Percentiles rank a stretch among this genome's conserved stretches.
Evolutionary conservation across 108 stramenopile species (phyloP).

Genomic region (Chaetoceros muelleri): DNA sequence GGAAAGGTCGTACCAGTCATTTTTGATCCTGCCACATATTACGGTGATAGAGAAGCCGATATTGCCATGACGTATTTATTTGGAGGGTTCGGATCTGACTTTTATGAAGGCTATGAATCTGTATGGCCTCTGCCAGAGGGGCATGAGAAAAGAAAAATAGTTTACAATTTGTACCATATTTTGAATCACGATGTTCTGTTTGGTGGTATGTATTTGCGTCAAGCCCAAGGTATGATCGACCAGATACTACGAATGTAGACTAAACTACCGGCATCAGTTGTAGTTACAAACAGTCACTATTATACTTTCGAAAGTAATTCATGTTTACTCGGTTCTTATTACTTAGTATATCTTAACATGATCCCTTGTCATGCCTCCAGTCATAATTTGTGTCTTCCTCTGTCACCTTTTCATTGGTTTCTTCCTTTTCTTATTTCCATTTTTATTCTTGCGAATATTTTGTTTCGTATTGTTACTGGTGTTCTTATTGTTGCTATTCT

Average conservation of each 20-base stretch:
- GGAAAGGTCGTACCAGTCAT: constrained; percentile 45
- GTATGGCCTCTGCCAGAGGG: constrained; percentile 53
- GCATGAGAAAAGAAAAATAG: constrained; percentile 24
- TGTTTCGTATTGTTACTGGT: too few relatives aligned
- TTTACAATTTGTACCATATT: constrained; percentile 78
- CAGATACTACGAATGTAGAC: constrained; percentile 38
- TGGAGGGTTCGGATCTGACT: constrained; percentile 51
- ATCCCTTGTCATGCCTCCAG: too few relatives aligned
- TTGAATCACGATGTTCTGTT: constrained; percentile 72
- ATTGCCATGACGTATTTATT: constrained; percentile 64
- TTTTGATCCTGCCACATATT: constrained; percentile 80
- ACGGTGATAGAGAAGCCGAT: constrained; percentile 78
- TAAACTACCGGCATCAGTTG: too few relatives aligned
- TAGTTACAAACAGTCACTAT: too few relatives aligned
- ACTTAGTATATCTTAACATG: too few relatives aligned
- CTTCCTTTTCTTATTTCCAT: too few relatives aligned
- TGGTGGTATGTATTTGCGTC: constrained; percentile 54
- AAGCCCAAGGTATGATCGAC: constrained; percentile 60
- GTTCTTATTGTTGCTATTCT: too few relatives aligned
- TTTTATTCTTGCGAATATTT: too few relatives aligned
- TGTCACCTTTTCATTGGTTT: too few relatives aligned
- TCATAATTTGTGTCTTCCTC: too few relatives aligned
- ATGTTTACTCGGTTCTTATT: too few relatives aligned
- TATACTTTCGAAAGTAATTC: too few relatives aligned
- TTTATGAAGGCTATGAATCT: constrained; percentile 63